phyloP scores from a whole-genome alignment of 352 stramenopile genomes.

The Phytophthora foliorum region DNA sequence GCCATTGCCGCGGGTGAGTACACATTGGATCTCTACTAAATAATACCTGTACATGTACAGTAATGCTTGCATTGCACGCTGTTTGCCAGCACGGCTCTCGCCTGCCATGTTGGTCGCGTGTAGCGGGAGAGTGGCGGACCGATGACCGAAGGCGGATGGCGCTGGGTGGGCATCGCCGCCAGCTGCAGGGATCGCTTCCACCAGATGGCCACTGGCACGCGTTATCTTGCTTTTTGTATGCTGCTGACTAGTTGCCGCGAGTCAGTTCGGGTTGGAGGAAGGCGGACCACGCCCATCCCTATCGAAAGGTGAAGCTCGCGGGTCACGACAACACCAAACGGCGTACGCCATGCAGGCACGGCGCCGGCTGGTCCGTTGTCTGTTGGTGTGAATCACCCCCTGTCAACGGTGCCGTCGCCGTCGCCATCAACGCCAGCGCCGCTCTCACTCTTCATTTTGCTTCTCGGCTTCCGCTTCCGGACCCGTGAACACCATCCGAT shows the following conservation, averaged over 20 bases:
- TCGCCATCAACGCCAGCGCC: too few relatives aligned
- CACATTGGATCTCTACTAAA: not conserved
- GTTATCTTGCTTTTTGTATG: slow-evolving; percentile 31
- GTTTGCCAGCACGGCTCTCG: slow-evolving; percentile 15
- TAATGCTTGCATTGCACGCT: too few relatives aligned
- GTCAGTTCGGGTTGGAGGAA: slow-evolving; percentile 41
- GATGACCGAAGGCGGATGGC: slow-evolving; percentile 22
- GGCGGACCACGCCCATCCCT: slow-evolving; percentile 28
- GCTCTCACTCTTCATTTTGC: slow-evolving; percentile 46
- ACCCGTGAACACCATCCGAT: not conserved
- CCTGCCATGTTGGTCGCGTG: slow-evolving; percentile 27
- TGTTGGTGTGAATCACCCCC: slow-evolving; percentile 6
- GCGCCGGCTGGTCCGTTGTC: slow-evolving; percentile 19
- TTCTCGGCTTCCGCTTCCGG: slow-evolving; percentile 1
- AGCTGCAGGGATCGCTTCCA: slow-evolving; percentile 39
- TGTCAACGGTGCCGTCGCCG: too few relatives aligned
- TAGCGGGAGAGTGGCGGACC: slow-evolving; percentile 44
- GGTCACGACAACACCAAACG: slow-evolving; percentile 38
- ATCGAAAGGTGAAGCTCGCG: slow-evolving; percentile 13
- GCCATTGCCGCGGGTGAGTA: not conserved
- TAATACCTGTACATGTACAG: not conserved
- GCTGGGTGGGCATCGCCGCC: slow-evolving; percentile 24
- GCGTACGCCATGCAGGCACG: slow-evolving; percentile 7
- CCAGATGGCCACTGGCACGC: slow-evolving; percentile 26
- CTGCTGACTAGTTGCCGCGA: slow-evolving; percentile 38